Evolutionary conservation across 2,329 filamentous ascomycete species (phyloP), one percentile per base, ranked within the genome.

Genomic region (Cordyceps cateniannulata): DNA sequence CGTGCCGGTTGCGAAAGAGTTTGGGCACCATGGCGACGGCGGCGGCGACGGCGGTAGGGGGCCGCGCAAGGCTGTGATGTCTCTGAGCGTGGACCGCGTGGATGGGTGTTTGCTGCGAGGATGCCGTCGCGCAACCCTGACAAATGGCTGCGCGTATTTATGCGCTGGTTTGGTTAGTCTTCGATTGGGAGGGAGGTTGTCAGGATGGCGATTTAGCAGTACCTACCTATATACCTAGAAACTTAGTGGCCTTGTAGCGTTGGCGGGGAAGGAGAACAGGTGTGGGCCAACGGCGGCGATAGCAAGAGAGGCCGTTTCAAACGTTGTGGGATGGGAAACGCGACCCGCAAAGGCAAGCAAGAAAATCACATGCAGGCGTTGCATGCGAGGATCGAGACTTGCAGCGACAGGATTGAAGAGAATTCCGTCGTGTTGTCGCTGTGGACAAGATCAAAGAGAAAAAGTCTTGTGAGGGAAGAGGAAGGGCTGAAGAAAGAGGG

Each of bases 1-100:
- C 75, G 64, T 75, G 75, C 67, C 77, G 75, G 68, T 77, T 77
- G 68, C 77, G 77, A 64, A 79, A 77, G 63, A 77, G 66, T 55
- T 70, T 72, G 61, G 69, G 68, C 62, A 69, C 68, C 57, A 59
- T 59, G 48, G 40, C n/a, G 27, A n/a, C 7, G 55, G 22, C 14
- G 57, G 32, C 27, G 40, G 53, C 52, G 38, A 38, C 40, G 42
- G 18, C 6, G 52, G 38, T 12, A 25, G 18, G 18, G n/a, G 5
- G 32, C 2, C 22, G 22, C 48, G 24, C 16, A 18, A 5, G 24
- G 8, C 16, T 49, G 24, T 25, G 47, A 24, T 18, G 25, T 29
- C 3, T 18, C 44, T 47, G 44, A 16, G 20, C n/a, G n/a, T n/a
- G n/a, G n/a, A n/a, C n/a, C n/a, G n/a, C n/a, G n/a, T n/a, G n/a